Base-by-base conservation (phyloP, 2,329 filamentous ascomycete species). In the Ascochyta lentis region DNA sequence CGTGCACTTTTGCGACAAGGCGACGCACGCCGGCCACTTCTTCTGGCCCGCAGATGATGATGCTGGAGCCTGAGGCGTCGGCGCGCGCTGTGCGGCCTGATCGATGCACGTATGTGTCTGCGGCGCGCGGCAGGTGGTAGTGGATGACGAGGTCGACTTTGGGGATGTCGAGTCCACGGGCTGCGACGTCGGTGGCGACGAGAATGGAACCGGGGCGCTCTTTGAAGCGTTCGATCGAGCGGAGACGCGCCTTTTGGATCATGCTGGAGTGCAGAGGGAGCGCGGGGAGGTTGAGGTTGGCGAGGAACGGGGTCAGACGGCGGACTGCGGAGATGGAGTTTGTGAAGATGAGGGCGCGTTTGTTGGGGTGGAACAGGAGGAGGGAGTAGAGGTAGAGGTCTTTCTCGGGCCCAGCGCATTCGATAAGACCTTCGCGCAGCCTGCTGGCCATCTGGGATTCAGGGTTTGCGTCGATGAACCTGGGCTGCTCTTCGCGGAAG, bases 291-390 rank as follows among this genome's bases (percentile, higher is more conserved):
- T 89, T 85, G 46, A 99, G 86, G 63, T 91, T 91, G 65, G 94
- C 87, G 1, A 99, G 84, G 70, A 97, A 85, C 0, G 94, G 91
- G 0, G 89, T 87, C 12, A 99, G 81, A 34, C 95, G 91, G 40
- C 92, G 89, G 47, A 96, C 94, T 3, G 94, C 90, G 48, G 90
- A 91, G 74, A 99, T 97, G 40, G 93, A 96, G 78, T 99, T 99
- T 26, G 93, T 92, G 75, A 99, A 99, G 43, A 99, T 87, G 3
- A 99, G 82, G 0, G 91, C 92, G 29, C 93, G 89, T 34, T 88
- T 85, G 43, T 88, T 88, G 1, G 91, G 88, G 71, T 96, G 90
- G 53, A 96, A 86, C 2, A 97, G 83, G 0, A 98, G 83, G 8
- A 96, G 81, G 0, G 92, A 85, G 77, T 99, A 99, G 37, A 98